Base-by-base conservation (phyloP, 768 basidiomycete genomes). In the Pleurotus platypus region DNA sequence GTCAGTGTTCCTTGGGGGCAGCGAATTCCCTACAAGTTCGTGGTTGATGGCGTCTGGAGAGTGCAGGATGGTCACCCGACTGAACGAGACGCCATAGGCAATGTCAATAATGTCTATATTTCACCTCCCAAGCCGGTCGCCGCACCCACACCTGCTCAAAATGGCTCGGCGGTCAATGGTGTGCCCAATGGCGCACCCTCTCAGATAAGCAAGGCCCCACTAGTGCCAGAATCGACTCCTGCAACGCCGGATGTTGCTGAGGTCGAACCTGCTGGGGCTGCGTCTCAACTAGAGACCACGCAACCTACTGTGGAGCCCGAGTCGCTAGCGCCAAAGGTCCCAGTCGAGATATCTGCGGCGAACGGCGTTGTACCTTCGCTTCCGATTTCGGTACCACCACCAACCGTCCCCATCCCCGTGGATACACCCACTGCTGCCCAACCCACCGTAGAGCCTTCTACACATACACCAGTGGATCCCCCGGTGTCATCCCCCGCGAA, bases 21-120 rank as follows among this genome's bases (percentile, higher is more conserved):
- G 49, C 86, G 83, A 63, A 72, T 89, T 57, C 64, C 73, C 5
- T 93, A 88, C 82, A 93, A 93, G 70, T 93, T 84, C 66, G 75
- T 92, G 66, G 89, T 92, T 54, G 91, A 93, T 66, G 86, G 84
- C 37, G 63, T 69, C 58, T 92, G 89, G 90, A 63, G 73, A 48
- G 75, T 78, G 47, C 75, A 77, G 47, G 75, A 78, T 37, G 76
- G 77, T 58, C 76, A 77, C 57, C 83, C 85, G 5, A 83, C 81
- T 53, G 87, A 89, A 69, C 65, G 70, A 1, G 89, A 92, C 63
- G 66, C 69, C 7, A 70, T 72, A 18, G 90, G 89, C 13, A 87
- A 86, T 68, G 66, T 85, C 16, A 93, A 93, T 69, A 90, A 92
- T 67, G 71, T 89, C 53, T 79, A 81, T 61, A 72, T 65, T 35